These are phyloP conservation scores for Solanum etuberosum DNA, from an alignment of 257 asterid species.

Conservation along the genomic window DNA sequence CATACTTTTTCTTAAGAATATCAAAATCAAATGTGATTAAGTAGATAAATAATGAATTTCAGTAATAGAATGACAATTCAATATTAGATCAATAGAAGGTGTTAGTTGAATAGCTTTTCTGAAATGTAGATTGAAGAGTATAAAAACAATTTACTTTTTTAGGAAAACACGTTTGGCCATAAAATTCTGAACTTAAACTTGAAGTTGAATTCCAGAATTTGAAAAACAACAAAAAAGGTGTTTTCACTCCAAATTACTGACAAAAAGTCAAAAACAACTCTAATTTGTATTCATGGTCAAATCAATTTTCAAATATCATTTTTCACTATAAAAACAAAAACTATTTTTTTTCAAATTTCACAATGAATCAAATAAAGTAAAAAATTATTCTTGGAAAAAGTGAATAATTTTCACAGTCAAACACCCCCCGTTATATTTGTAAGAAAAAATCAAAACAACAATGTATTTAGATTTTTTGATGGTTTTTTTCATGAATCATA, in stretches of 20 bases:
- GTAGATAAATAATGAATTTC: too few species aligned
- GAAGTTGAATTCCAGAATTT: too few species aligned
- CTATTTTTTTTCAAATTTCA: too few species aligned
- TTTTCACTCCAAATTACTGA: not conserved
- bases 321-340: not conserved
- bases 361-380: not conserved
- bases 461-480: not conserved
- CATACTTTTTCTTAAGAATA: not conserved
- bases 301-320: not conserved
- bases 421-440: accelerated
- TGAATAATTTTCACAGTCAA: not conserved
- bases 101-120: not conserved
- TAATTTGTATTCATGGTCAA: not conserved
- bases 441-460: not conserved
- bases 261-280: too few species aligned
- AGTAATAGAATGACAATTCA: too few species aligned
- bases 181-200: not conserved
- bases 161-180: not conserved
- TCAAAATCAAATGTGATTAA: not conserved
- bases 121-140: not conserved
- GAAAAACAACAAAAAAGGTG: too few species aligned
- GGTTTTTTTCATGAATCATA: not conserved
- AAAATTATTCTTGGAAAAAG: not conserved
- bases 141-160: not conserved
- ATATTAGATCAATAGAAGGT: not conserved